Percentiles rank a stretch among this genome's conserved stretches.
These are phyloP conservation scores for Phlyctochytrium arcticum DNA, from an alignment of 192 early-diverging fungal species.

Conservation along the genomic window DNA sequence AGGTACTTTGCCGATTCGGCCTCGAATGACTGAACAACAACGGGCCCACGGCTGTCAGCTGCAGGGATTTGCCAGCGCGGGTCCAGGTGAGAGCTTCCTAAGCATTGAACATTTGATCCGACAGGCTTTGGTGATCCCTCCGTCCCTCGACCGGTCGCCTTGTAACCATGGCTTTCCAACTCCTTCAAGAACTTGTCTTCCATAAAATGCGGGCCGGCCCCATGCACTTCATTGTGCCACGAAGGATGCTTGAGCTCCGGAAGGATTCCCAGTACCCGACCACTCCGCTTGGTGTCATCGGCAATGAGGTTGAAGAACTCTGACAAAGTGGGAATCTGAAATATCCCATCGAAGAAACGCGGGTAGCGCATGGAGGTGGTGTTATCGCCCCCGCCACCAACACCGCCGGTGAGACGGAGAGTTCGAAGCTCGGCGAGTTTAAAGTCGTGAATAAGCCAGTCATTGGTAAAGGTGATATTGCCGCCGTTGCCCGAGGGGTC, in stretches of 20 bases:
- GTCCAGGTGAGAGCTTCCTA: no score
- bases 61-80: no score
- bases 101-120: no score
- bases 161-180: background rate
- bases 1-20: background rate
- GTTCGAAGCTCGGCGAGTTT: conserved; percentile 1
- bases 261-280: background rate
- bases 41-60: background rate
- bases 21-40: background rate
- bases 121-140: no score
- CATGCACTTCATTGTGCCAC: conserved; percentile 1
- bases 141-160: background rate
- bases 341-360: conserved; percentile 9
- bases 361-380: background rate
- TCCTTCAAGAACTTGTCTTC: background rate
- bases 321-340: conserved; percentile 8
- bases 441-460: conserved; percentile 15
- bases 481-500: conserved; percentile 3
- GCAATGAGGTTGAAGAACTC: conserved; percentile 6
- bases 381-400: background rate
- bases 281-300: background rate
- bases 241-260: conserved; percentile 6
- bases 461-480: conserved; percentile 4
- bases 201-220: background rate
- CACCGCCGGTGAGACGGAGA: background rate